Conservation (phyloP, 2,329 filamentous ascomycete species). For the Aureobasidium sp. region DNA sequence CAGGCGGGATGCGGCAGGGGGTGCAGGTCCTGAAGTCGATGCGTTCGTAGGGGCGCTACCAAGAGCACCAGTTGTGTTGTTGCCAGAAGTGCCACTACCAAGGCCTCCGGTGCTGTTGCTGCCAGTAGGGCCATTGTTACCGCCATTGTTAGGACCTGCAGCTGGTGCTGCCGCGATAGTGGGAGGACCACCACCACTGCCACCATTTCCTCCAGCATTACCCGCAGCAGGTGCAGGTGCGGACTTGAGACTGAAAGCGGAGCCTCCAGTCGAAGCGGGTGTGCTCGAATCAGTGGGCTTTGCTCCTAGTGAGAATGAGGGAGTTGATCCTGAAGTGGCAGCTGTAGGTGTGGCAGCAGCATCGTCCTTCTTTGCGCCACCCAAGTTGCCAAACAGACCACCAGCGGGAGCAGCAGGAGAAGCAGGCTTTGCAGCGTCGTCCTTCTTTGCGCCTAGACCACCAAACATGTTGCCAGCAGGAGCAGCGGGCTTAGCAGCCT, state of each 20-base stretch:
- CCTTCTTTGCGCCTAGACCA: constrained; percentile 14
- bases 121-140: not conserved
- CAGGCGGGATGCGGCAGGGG: constrained; percentile 71
- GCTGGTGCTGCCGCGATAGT: constrained; percentile 4
- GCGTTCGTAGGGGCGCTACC: constrained; percentile 44
- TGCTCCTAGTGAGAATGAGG: constrained; percentile 11
- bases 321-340: constrained; percentile 1
- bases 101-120: too few species aligned
- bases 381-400: constrained; percentile 10
- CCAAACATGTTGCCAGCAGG: constrained; percentile 7
- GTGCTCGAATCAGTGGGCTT: constrained; percentile 11
- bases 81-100: constrained; percentile 19
- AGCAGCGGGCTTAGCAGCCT: constrained; percentile 5
- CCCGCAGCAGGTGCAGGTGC: constrained; percentile 3
- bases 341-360: constrained; percentile 1
- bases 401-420: not conserved
- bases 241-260: constrained; percentile 13
- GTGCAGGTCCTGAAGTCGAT: constrained; percentile 72
- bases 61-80: constrained; percentile 23
- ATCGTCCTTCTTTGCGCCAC: constrained; percentile 4
- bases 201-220: constrained; percentile 7
- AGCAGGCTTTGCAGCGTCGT: constrained; percentile 8
- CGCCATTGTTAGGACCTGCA: constrained; percentile 8
- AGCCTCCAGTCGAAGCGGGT: constrained; percentile 14
- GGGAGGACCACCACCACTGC: constrained; percentile 17